phyloP scores from a whole-genome alignment of 768 basidiomycete species.

The Rhodotorula sphaerocarpa region DNA sequence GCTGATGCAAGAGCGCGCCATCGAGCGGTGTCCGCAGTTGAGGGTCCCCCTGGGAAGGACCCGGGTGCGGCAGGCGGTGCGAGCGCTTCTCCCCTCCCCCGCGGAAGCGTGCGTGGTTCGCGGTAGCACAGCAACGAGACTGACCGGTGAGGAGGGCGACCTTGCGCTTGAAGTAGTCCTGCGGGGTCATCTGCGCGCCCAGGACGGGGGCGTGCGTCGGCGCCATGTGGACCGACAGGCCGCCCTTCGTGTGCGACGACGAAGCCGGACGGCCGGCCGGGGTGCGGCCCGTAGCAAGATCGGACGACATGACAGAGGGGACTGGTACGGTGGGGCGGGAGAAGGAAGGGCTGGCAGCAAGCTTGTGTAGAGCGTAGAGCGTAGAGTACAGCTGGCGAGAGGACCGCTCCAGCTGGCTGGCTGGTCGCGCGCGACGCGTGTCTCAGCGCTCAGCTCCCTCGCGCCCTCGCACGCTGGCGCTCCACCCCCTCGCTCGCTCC shows the following conservation, averaged over 20 bases:
- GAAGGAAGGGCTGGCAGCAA: neutral
- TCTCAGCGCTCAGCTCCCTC: too few species aligned
- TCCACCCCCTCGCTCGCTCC: too few species aligned
- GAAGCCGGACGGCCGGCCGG: constrained; percentile 5
- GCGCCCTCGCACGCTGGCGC: too few species aligned
- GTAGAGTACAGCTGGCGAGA: too few species aligned
- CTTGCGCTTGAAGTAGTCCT: constrained; percentile 80
- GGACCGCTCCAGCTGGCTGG: too few species aligned
- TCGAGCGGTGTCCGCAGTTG: neutral
- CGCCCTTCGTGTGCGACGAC: constrained; percentile 20
- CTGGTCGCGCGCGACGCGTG: too few species aligned
- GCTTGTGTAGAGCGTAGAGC: neutral
- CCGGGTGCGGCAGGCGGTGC: neutral
- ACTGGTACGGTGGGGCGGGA: too few species aligned
- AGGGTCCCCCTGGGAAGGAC: neutral
- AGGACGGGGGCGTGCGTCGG: constrained; percentile 2
- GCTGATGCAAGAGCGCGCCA: neutral
- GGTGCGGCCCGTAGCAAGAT: constrained; percentile 16
- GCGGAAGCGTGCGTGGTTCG: neutral
- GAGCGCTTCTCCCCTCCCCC: constrained; percentile 2
- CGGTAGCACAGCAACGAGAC: constrained; percentile 36
- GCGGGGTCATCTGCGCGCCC: constrained; percentile 39
- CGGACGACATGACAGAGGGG: constrained; percentile 8
- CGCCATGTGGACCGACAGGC: constrained; percentile 21
- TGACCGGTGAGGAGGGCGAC: constrained; percentile 85